phyloP scores from a whole-genome alignment of 2,329 filamentous ascomycete species.

The Penicillium palitans region DNA sequence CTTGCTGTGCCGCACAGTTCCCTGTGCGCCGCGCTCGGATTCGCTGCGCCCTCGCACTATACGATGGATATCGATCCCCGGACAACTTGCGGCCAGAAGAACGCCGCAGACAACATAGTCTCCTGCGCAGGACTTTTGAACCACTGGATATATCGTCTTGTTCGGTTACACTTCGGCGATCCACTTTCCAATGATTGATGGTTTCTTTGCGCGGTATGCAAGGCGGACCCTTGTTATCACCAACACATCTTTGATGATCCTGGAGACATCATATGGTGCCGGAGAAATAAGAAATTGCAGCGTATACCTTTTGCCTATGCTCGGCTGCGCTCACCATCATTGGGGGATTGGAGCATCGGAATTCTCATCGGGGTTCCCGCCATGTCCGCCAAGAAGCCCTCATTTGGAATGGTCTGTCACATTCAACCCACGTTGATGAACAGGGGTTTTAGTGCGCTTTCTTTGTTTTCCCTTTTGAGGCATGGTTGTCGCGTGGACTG shows the following conservation, averaged over 20 bases:
- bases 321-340: constrained; percentile 1
- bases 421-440: constrained; percentile 4
- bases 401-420: not conserved
- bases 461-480: not conserved
- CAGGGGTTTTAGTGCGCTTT: constrained; percentile 1
- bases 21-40: constrained; percentile 11
- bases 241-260: constrained; percentile 12
- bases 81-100: constrained; percentile 1
- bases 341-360: not conserved
- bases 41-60: constrained; percentile 16
- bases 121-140: constrained; percentile 2
- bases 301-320: not conserved
- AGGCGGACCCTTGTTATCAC: constrained; percentile 19
- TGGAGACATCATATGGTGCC: not conserved
- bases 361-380: not conserved
- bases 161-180: constrained; percentile 1
- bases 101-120: not conserved
- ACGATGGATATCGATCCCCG: constrained; percentile 7
- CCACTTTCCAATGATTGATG: constrained; percentile 12
- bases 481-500: constrained; percentile 5
- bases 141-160: not conserved
- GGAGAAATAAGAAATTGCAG: not conserved
- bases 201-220: constrained; percentile 20
- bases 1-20: constrained; percentile 18
- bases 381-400: not conserved